phyloP scores from a whole-genome alignment of 306 rosid species.

The Rosa lucieae region DNA sequence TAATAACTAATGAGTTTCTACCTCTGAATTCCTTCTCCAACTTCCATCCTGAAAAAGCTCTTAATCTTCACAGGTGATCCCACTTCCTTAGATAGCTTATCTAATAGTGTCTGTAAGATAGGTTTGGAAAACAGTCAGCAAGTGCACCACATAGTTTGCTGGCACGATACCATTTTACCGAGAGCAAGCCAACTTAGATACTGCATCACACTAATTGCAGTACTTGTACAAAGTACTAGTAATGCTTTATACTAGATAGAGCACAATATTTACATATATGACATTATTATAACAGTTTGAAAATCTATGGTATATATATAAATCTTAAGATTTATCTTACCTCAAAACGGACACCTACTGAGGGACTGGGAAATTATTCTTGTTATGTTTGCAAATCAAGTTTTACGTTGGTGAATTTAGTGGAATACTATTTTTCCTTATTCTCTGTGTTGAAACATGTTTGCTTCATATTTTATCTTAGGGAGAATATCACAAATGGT shows the following conservation, averaged over 20 bases:
- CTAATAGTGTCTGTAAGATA: constrained; percentile 54
- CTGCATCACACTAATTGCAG: not conserved
- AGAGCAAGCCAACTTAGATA: not conserved
- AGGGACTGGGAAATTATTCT: not conserved
- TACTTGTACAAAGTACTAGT: not conserved
- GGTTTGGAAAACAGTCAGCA: constrained; percentile 18
- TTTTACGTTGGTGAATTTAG: not conserved
- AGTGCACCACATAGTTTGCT: not conserved
- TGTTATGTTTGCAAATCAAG: not conserved
- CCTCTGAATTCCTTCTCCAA: constrained; percentile 93
- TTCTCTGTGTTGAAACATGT: not conserved
- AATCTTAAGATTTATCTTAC: not conserved
- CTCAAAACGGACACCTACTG: not conserved
- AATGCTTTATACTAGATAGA: not conserved
- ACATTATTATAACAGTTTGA: not conserved
- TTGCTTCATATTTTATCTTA: not conserved
- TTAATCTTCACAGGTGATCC: constrained; percentile 80
- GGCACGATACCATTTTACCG: not conserved
- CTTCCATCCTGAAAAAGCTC: constrained; percentile 84
- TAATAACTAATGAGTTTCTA: constrained; percentile 22
- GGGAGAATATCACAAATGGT: too few species aligned
- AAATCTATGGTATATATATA: not conserved
- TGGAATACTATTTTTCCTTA: not conserved
- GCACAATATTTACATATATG: not conserved
- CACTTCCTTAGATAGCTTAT: constrained; percentile 76